Evolutionary conservation across 2,329 filamentous ascomycete species (phyloP).

Genomic region (Hypoxylon sp.): DNA sequence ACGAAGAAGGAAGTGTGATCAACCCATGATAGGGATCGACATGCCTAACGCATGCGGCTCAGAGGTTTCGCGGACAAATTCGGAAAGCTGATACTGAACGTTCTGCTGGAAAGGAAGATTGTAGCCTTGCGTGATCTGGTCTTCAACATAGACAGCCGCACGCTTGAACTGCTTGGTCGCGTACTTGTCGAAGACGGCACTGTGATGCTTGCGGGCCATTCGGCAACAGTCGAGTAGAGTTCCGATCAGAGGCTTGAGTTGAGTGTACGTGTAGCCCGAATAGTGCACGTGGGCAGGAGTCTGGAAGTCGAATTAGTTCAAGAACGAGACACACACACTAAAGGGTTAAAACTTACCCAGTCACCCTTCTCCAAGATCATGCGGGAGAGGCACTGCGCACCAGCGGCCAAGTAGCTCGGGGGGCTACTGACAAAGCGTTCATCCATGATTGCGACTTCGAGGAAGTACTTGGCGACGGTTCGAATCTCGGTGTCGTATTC

Average conservation of each 20-base stretch:
- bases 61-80: slow-evolving; percentile 21
- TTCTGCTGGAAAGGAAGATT: slow-evolving; percentile 52
- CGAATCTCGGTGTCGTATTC: slow-evolving; percentile 96
- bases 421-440: slow-evolving; percentile 93
- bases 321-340: slow-evolving; percentile 5
- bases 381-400: slow-evolving; percentile 89
- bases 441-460: slow-evolving; percentile 97
- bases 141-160: slow-evolving; percentile 80
- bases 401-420: slow-evolving; percentile 89
- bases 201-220: slow-evolving; percentile 80
- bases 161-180: slow-evolving; percentile 85
- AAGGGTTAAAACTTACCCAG: slow-evolving; percentile 72
- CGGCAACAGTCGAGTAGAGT: slow-evolving; percentile 90
- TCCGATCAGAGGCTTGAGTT: slow-evolving; percentile 78
- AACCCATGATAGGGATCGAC: slow-evolving; percentile 40
- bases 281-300: slow-evolving; percentile 86
- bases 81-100: slow-evolving; percentile 21
- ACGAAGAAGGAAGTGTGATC: background rate
- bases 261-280: slow-evolving; percentile 88
- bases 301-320: slow-evolving; percentile 60
- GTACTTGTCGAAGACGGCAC: slow-evolving; percentile 92
- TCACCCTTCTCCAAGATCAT: slow-evolving; percentile 89
- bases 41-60: slow-evolving; percentile 36
- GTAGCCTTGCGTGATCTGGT: slow-evolving; percentile 71
- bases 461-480: slow-evolving; percentile 95